These are phyloP conservation scores for Insectozyma bohioensis DNA, from an alignment of 1,139 yeast genomes.

Conservation along the genomic window DNA sequence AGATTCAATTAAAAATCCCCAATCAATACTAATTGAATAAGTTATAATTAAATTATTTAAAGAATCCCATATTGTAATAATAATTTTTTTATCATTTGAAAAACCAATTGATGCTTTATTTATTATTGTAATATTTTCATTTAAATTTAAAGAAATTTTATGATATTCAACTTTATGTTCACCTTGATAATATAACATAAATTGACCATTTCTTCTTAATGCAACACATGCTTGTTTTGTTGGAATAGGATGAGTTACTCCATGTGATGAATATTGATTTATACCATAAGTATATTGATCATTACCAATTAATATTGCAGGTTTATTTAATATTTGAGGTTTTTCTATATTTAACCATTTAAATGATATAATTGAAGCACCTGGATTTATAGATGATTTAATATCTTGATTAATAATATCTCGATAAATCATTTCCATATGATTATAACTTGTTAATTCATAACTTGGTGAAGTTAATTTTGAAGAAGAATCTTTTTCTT, in stretches of 20 bases:
- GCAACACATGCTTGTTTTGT: slow-evolving; percentile 74
- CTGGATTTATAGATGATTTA: slow-evolving; percentile 15
- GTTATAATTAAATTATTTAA: slow-evolving; percentile 42
- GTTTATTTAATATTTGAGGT: slow-evolving; percentile 53
- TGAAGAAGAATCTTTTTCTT: no score
- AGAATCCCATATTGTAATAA: slow-evolving; percentile 50
- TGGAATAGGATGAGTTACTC: slow-evolving; percentile 66
- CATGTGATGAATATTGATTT: slow-evolving; percentile 56
- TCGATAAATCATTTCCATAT: slow-evolving; percentile 45
- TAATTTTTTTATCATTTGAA: slow-evolving; percentile 46
- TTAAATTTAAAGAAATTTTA: slow-evolving; percentile 27
- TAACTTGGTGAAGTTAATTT: slow-evolving; percentile 30
- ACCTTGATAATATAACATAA: slow-evolving; percentile 61
- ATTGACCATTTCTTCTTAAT: slow-evolving; percentile 61
- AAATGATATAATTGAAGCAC: slow-evolving; percentile 46
- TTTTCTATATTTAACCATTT: slow-evolving; percentile 74
- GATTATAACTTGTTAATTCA: slow-evolving; percentile 47
- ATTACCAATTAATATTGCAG: slow-evolving; percentile 43
- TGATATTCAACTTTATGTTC: slow-evolving; percentile 61
- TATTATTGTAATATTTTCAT: slow-evolving; percentile 24
- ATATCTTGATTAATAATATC: slow-evolving; percentile 28
- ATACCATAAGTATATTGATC: slow-evolving; percentile 52
- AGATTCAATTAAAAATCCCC: slow-evolving; percentile 58
- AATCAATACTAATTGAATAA: slow-evolving; percentile 51
- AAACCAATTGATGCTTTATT: slow-evolving; percentile 63